Evolutionary conservation across 805 yeast species (phyloP), one percentile per base, ranked within the genome.

Genomic region (Monosporozyma servazzii): DNA sequence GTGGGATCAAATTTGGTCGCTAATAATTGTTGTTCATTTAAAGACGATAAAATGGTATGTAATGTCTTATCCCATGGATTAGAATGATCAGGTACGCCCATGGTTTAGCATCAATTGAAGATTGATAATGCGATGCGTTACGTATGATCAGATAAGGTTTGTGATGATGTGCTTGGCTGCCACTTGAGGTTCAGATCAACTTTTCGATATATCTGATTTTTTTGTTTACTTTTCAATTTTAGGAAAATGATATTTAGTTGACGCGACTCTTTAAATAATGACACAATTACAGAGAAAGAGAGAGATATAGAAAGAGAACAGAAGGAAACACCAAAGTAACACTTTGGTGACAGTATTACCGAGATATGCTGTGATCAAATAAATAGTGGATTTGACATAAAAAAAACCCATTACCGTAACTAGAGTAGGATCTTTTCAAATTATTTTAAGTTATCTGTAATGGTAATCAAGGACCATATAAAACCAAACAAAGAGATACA

Each of bases 1-100:
- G 61, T 58, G 9, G 65, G 57, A 4, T 77, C 74, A 29, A 68
- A 68, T n/a, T 65, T 61, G 0, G 73, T 81, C 0, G 82, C 81
- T 29, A 53, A 56, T 17, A 53, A 49, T 55, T 80, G 86, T 15
- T 71, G 71, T 2, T 58, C 63, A 56, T 80, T 74, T 45, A 74
- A 56, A 2, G 61, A 53, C 25, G 21, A 13, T 27, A 48, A 25
- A 15, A 48, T 48, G 8, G 8, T 21, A 2, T 48, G 42, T 23
- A 48, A 37, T 23, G 29, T 40, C 15, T 37, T 17, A 21, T 21
- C 44, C 20, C 27, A 37, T 3, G 18, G 40, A 41, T 13, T 21
- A 13, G 29, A 41, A 21, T 20, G 9, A 20, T 21, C 44, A 5
- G 17, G 17, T 20, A n/a, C 11, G 27, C 9, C 44, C 44, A 41